Conservation (phyloP, 2,329 filamentous ascomycete species). For the Colletotrichum horii region DNA sequence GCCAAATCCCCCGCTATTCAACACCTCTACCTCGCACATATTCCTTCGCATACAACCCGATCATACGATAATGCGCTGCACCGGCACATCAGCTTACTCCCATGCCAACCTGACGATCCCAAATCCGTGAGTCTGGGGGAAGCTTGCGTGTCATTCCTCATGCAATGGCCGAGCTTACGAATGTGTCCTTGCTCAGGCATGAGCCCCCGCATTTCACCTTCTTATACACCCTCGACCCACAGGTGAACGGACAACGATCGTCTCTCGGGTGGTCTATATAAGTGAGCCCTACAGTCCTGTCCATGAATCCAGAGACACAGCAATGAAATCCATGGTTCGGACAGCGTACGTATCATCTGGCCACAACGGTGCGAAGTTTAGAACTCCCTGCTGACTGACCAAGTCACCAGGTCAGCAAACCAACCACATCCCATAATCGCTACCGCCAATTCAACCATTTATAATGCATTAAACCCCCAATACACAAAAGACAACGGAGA, state of each 20-base stretch:
- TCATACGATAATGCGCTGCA: background rate
- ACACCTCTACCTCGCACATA: fast-evolving
- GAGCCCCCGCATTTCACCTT: background rate
- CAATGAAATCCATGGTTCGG: too few species aligned
- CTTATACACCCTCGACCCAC: background rate
- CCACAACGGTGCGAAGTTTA: too few species aligned
- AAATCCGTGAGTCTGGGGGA: background rate
- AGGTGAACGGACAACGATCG: too few species aligned
- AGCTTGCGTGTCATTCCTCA: background rate
- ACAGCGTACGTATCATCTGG: too few species aligned
- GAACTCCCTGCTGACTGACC: too few species aligned
- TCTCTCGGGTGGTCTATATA: too few species aligned
- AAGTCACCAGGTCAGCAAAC: background rate
- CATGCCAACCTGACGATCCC: background rate
- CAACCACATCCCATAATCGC: background rate
- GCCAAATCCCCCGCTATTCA: fast-evolving
- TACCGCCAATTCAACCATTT: background rate
- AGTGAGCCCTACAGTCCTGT: too few species aligned
- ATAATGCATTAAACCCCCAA: background rate
- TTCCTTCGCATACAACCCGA: background rate
- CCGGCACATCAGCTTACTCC: background rate
- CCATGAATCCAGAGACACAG: too few species aligned
- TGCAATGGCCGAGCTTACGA: background rate
- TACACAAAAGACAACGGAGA: background rate
- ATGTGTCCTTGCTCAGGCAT: too few species aligned